Percentiles rank a stretch among this genome's conserved stretches.
Evolutionary conservation across 805 yeast species (phyloP).

Genomic region (Candida krabiensis): DNA sequence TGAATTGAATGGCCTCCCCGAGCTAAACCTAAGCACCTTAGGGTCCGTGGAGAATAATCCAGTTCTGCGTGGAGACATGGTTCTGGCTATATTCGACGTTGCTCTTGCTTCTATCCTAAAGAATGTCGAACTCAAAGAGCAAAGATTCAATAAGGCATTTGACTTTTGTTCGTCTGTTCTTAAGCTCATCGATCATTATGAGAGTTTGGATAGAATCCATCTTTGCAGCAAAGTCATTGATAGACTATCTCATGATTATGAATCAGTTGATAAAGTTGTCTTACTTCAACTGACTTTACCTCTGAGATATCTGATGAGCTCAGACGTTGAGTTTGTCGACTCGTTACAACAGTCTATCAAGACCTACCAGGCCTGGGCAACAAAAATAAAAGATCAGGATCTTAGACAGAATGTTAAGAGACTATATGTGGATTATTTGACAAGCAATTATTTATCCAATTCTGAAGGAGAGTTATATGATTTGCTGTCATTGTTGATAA

Average conservation of each 20-base stretch:
- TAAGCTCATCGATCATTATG: constrained; percentile 64
- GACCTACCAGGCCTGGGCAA: constrained; percentile 57
- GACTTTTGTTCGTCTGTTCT: constrained; percentile 45
- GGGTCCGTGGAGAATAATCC: constrained; percentile 87
- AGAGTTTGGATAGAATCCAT: constrained; percentile 65
- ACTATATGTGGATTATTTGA: constrained; percentile 34
- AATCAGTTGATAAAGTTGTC: constrained; percentile 40
- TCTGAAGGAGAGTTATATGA: constrained; percentile 22
- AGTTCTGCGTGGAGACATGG: constrained; percentile 72
- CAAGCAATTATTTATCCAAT: constrained; percentile 21
- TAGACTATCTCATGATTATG: constrained; percentile 45
- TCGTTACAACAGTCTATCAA: constrained; percentile 69
- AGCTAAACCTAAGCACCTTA: constrained; percentile 79
- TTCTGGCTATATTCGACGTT: constrained; percentile 67
- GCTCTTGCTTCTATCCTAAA: constrained; percentile 50
- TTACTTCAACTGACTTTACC: constrained; percentile 63
- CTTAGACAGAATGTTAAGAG: constrained; percentile 33
- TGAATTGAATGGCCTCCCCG: constrained; percentile 74
- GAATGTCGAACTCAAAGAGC: constrained; percentile 20
- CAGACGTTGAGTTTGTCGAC: constrained; percentile 50
- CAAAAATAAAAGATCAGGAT: constrained; percentile 35
- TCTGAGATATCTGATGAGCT: constrained; percentile 49
- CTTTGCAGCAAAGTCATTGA: constrained; percentile 64
- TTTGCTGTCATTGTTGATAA: constrained; percentile 24
- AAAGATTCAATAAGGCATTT: constrained; percentile 40